These are phyloP conservation scores for Blastobotrys mokoenaii DNA, from an alignment of 805 yeast species.

Conservation along the genomic window DNA sequence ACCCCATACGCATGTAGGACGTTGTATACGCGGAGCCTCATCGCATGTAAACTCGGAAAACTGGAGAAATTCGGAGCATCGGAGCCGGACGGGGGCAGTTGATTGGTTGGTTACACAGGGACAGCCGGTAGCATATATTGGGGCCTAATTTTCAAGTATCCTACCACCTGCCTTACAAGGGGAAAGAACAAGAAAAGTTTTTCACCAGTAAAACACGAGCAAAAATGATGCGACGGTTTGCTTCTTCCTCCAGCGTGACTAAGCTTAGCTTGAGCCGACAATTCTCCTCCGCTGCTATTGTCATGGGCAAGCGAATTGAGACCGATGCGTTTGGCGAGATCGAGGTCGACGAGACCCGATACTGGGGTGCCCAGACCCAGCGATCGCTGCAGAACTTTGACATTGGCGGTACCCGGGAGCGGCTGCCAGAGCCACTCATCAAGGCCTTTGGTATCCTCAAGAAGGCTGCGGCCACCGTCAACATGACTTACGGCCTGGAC, in stretches of 20 bases:
- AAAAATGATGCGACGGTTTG: conserved; percentile 9
- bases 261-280: not conserved
- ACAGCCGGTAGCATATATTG: too few species aligned
- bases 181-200: not conserved
- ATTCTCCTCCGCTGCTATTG: conserved; percentile 3
- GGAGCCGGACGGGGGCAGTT: too few species aligned
- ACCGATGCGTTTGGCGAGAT: conserved; percentile 96
- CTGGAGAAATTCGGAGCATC: too few species aligned
- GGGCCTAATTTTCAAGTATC: not conserved
- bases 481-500: conserved; percentile 77
- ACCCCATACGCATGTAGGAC: too few species aligned
- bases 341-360: conserved; percentile 75
- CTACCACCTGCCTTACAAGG: not conserved
- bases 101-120: too few species aligned
- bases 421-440: conserved; percentile 85
- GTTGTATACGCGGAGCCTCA: too few species aligned
- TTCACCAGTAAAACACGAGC: not conserved
- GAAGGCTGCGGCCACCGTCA: conserved; percentile 90
- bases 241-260: conserved; percentile 6
- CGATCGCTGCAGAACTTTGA: conserved; percentile 90
- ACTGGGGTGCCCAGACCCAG: conserved; percentile 97
- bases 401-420: conserved; percentile 88
- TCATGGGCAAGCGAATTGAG: conserved; percentile 52
- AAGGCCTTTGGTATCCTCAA: conserved; percentile 89
- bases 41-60: too few species aligned